Conservation (phyloP, 108 stramenopile genomes). For the Chaetoceros tenuissimus region DNA sequence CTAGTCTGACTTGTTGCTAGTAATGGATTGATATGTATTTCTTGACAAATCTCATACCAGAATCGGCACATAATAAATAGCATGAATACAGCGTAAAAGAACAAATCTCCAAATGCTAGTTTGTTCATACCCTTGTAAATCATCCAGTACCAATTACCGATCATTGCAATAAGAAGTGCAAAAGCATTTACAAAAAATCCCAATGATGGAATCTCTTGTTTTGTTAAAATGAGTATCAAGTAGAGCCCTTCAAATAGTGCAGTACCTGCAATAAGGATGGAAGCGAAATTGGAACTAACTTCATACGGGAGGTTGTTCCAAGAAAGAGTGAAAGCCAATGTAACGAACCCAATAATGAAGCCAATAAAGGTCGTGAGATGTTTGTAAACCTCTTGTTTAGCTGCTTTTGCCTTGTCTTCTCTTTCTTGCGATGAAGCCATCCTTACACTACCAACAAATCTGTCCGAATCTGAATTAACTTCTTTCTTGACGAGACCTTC, state of each 20-base stretch:
- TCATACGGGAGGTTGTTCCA: conserved; percentile 29
- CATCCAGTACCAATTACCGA: conserved; percentile 23
- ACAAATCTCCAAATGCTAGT: conserved; percentile 4
- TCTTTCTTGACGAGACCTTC: too few relatives aligned
- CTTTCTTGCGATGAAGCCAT: too few relatives aligned
- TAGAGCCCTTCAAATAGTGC: conserved; percentile 20
- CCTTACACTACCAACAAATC: too few relatives aligned
- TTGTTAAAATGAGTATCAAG: conserved; percentile 14
- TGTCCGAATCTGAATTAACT: too few relatives aligned
- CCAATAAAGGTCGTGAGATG: too few relatives aligned
- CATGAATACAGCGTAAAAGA: conserved; percentile 4
- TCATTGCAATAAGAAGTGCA: conserved; percentile 6
- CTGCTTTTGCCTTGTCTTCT: too few relatives aligned
- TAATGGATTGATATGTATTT: conserved; percentile 9
- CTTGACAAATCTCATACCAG: conserved; percentile 23
- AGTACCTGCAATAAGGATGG: conserved; percentile 17
- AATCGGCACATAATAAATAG: conserved; percentile 23
- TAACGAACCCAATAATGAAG: conserved; percentile 15
- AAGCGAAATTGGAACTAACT: conserved; percentile 7
- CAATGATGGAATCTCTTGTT: conserved; percentile 10
- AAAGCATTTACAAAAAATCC: conserved; percentile 24
- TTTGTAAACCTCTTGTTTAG: too few relatives aligned
- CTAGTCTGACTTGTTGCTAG: not conserved
- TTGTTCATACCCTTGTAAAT: too few relatives aligned
- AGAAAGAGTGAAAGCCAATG: conserved; percentile 22